Percentiles rank a stretch among this genome's conserved stretches.
Conservation (phyloP, 1,139 yeast species). For the Kodamaea sp. region DNA sequence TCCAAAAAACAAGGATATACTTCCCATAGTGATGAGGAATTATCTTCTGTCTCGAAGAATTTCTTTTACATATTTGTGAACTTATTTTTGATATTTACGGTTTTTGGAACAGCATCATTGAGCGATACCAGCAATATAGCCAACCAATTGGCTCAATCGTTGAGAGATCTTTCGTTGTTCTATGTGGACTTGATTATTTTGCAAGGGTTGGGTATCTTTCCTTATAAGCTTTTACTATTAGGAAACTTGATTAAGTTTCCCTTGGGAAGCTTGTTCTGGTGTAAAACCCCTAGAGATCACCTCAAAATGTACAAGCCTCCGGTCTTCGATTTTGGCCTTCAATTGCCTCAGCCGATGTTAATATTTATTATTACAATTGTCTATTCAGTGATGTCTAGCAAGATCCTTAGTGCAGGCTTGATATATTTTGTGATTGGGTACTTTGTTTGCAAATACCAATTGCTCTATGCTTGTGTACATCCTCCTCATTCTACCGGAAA, state of each 20-base stretch:
- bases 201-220: conserved; percentile 80
- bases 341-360: conserved; percentile 77
- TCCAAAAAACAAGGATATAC: conserved; percentile 71
- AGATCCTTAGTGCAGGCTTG: conserved; percentile 71
- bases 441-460: conserved; percentile 78
- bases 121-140: conserved; percentile 79
- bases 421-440: conserved; percentile 74
- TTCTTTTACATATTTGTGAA: conserved; percentile 79
- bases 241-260: conserved; percentile 36
- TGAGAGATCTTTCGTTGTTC: conserved; percentile 67
- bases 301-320: conserved; percentile 76
- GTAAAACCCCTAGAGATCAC: conserved; percentile 63
- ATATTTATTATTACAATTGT: conserved; percentile 73
- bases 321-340: conserved; percentile 76
- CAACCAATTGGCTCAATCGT: conserved; percentile 67
- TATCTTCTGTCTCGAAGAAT: conserved; percentile 73
- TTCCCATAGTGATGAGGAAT: conserved; percentile 74
- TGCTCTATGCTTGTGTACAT: conserved; percentile 77
- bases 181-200: conserved; percentile 73
- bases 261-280: conserved; percentile 16
- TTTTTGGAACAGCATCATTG: conserved; percentile 77
- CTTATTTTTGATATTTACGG: conserved; percentile 73
- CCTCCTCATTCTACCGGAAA: conserved; percentile 89
- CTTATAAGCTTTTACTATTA: conserved; percentile 62
- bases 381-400: conserved; percentile 77